phyloP scores from a whole-genome alignment of 108 stramenopile genomes.

The Nitzschia sp. region DNA sequence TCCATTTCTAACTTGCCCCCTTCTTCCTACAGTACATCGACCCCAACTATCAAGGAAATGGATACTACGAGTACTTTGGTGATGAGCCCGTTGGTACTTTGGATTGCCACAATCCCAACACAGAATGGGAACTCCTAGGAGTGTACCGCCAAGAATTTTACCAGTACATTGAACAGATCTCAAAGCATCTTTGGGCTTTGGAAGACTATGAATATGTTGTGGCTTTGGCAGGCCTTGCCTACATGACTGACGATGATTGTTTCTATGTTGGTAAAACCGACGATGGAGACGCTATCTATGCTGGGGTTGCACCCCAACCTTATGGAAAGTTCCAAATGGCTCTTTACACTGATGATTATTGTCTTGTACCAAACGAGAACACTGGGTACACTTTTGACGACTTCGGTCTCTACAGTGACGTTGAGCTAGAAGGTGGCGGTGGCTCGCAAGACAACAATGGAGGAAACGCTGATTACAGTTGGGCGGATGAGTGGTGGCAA shows the following conservation, averaged over 20 bases:
- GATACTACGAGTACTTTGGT: slow-evolving; percentile 71
- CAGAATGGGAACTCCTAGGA: slow-evolving; percentile 74
- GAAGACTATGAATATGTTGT: slow-evolving; percentile 85
- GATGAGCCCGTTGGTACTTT: slow-evolving; percentile 49
- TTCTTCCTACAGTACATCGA: slow-evolving; percentile 65
- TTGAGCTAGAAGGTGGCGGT: slow-evolving; percentile 41
- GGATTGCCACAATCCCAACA: slow-evolving; percentile 79
- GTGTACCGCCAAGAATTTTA: slow-evolving; percentile 89
- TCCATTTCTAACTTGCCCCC: background rate
- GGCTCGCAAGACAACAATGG: slow-evolving; percentile 42
- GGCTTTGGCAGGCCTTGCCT: slow-evolving; percentile 76
- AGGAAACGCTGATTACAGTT: slow-evolving; percentile 11
- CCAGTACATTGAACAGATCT: slow-evolving; percentile 88
- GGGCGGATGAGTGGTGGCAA: slow-evolving; percentile 59
- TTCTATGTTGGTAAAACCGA: slow-evolving; percentile 53
- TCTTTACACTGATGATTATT: slow-evolving; percentile 68
- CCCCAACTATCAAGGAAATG: slow-evolving; percentile 79
- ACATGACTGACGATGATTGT: slow-evolving; percentile 82
- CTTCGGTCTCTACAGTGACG: slow-evolving; percentile 48
- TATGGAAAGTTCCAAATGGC: slow-evolving; percentile 70
- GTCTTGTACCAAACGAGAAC: slow-evolving; percentile 46
- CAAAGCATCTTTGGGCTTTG: slow-evolving; percentile 87
- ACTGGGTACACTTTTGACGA: slow-evolving; percentile 66
- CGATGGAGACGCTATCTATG: slow-evolving; percentile 59
- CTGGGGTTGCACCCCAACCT: slow-evolving; percentile 53